These are phyloP conservation scores for Penicillium vulpinum DNA, from an alignment of 2,329 filamentous ascomycete genomes.

Conservation along the genomic window DNA sequence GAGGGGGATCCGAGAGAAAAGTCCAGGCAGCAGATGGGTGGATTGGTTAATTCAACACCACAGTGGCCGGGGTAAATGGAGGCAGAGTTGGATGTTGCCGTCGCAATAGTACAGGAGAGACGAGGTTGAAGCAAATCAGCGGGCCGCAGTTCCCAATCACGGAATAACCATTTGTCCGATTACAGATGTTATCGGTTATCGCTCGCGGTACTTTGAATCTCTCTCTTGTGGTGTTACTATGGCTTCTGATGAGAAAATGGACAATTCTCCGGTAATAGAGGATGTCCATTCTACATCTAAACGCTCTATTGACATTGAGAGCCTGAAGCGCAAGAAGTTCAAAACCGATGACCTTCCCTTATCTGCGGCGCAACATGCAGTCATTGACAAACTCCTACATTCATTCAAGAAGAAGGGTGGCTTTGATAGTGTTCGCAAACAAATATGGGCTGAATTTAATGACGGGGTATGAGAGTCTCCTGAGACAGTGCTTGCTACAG, in stretches of 20 bases:
- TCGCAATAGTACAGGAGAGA: slow-evolving; percentile 29
- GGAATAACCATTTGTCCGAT: slow-evolving; percentile 20
- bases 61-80: slow-evolving; percentile 18
- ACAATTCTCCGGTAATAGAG: slow-evolving; percentile 33
- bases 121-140: slow-evolving; percentile 38
- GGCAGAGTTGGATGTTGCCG: slow-evolving; percentile 23
- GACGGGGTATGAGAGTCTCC: slow-evolving; percentile 46
- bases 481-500: not conserved
- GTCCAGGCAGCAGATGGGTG: slow-evolving; percentile 2
- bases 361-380: slow-evolving; percentile 56
- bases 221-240: slow-evolving; percentile 18
- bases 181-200: slow-evolving; percentile 23
- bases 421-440: slow-evolving; percentile 63
- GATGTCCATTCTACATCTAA: slow-evolving; percentile 32
- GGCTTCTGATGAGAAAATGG: slow-evolving; percentile 28
- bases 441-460: slow-evolving; percentile 60
- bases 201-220: slow-evolving; percentile 18
- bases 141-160: slow-evolving; percentile 36
- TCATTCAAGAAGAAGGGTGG: slow-evolving; percentile 68
- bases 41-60: slow-evolving; percentile 12
- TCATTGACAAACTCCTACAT: slow-evolving; percentile 62
- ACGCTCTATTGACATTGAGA: slow-evolving; percentile 36
- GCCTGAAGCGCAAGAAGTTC: slow-evolving; percentile 50
- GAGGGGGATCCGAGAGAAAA: slow-evolving; percentile 6
- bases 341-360: slow-evolving; percentile 63